These are phyloP conservation scores for Saraca asoca DNA, from an alignment of 331 rosid genomes.

Conservation along the genomic window DNA sequence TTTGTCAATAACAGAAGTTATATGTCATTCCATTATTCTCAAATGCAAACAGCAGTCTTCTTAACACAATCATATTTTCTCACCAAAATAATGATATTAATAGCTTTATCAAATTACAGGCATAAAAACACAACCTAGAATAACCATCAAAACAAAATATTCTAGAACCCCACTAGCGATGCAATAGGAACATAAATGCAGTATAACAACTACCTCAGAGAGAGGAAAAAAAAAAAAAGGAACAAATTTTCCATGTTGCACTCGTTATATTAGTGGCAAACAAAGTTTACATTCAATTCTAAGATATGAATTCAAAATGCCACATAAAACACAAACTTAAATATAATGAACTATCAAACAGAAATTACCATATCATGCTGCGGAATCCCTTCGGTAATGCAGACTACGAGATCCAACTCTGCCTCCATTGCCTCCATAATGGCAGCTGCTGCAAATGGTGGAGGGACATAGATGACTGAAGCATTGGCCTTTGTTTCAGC, in stretches of 20 bases:
- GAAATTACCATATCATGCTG: conserved; percentile 90
- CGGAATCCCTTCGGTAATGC: conserved; percentile 98
- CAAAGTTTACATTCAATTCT: conserved; percentile 3
- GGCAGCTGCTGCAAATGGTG: conserved; percentile 97
- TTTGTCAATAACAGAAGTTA: too few species aligned
- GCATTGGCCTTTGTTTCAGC: conserved; percentile 95
- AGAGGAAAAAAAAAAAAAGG: background rate
- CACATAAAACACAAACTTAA: conserved; percentile 8
- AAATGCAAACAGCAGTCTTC: conserved; percentile 14
- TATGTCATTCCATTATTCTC: background rate
- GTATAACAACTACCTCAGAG: too few species aligned
- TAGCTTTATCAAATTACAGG: background rate
- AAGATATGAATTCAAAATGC: background rate
- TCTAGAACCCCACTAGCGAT: too few species aligned
- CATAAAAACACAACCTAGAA: background rate
- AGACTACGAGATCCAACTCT: conserved; percentile 91
- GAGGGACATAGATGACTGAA: conserved; percentile 93
- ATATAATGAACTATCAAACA: background rate
- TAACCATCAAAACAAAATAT: conserved; percentile 13
- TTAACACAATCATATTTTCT: too few species aligned
- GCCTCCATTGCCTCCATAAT: conserved; percentile 92
- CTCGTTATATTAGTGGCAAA: background rate
- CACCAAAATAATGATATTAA: too few species aligned
- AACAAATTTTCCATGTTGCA: background rate
- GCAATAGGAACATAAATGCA: too few species aligned